Evolutionary conservation across 768 basidiomycete species (phyloP), one percentile per base, ranked within the genome.

Genomic region (Rhizopogon salebrosus): DNA sequence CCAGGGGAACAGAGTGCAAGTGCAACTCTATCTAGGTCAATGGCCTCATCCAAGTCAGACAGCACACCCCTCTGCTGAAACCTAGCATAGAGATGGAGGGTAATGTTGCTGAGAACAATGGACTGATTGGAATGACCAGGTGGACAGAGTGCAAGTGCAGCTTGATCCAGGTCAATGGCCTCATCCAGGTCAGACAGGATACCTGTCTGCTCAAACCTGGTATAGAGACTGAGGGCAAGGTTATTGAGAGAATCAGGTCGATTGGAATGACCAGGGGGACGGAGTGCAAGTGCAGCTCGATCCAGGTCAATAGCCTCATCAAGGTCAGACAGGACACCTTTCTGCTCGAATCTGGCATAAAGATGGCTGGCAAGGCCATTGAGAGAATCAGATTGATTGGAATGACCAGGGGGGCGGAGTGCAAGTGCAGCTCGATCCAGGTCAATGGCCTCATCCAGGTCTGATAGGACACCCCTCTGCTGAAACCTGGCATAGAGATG

Each of bases 141-240:
- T n/a, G n/a, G n/a, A n/a, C n/a, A n/a, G n/a, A n/a, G n/a, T n/a
- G n/a, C n/a, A n/a, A n/a, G n/a, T n/a, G n/a, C n/a, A n/a, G n/a
- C n/a, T n/a, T n/a, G n/a, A n/a, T n/a, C n/a, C n/a, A n/a, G n/a
- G n/a, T n/a, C n/a, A n/a, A n/a, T n/a, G n/a, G n/a, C n/a, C n/a
- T n/a, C n/a, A n/a, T n/a, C n/a, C n/a, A n/a, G n/a, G n/a, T n/a
- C n/a, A n/a, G n/a, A n/a, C n/a, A n/a, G n/a, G n/a, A n/a, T n/a
- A n/a, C n/a, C n/a, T n/a, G n/a, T n/a, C n/a, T n/a, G n/a, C n/a
- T 63, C 54, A 57, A 61, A 66, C 18, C 61, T 59, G 42, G 4
- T 3, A 10, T 37, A 23, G 16, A 65, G 49, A 4, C 54, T 48
- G 40, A 20, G 50, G 10, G 59, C 63, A 38, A 68, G 54, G 49